Evolutionary conservation across 2,329 filamentous ascomycete genomes (phyloP).

Genomic region (Fusarium neocosmosporiellum): DNA sequence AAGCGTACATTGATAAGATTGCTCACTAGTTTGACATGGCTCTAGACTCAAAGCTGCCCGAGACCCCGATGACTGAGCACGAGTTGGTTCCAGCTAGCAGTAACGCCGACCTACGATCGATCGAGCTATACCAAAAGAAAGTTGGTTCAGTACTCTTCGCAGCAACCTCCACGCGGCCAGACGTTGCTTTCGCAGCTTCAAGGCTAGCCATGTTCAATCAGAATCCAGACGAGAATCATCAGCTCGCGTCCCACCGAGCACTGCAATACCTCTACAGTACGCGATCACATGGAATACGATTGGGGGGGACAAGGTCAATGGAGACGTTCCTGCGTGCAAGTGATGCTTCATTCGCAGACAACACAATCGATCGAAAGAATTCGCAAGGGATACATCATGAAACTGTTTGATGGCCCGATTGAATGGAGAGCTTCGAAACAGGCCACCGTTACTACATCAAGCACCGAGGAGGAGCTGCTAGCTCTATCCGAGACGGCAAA

Average conservation of each 20-base stretch:
- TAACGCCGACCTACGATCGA: not conserved
- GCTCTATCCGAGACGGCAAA: not conserved
- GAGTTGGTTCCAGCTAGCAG: not conserved
- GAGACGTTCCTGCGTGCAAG: not conserved
- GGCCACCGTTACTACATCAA: not conserved
- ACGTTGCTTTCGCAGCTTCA: not conserved
- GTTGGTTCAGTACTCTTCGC: not conserved
- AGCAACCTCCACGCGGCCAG: not conserved
- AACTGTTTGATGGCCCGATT: not conserved
- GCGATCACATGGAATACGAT: not conserved
- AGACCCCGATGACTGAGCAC: not conserved
- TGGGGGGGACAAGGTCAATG: not conserved
- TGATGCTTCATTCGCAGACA: not conserved
- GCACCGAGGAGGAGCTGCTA: not conserved
- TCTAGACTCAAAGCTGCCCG: not conserved
- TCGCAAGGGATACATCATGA: not conserved
- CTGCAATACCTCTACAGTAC: not conserved
- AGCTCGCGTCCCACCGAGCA: not conserved
- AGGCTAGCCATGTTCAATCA: not conserved
- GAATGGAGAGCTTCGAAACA: not conserved
- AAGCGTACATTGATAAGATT: not conserved
- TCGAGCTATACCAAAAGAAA: not conserved
- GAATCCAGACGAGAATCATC: not conserved
- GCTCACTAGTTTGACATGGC: not conserved
- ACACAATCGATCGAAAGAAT: not conserved